These are phyloP conservation scores for Digitaria exilis DNA, from an alignment of 202 grass and related monocot genomes.

Conservation along the genomic window DNA sequence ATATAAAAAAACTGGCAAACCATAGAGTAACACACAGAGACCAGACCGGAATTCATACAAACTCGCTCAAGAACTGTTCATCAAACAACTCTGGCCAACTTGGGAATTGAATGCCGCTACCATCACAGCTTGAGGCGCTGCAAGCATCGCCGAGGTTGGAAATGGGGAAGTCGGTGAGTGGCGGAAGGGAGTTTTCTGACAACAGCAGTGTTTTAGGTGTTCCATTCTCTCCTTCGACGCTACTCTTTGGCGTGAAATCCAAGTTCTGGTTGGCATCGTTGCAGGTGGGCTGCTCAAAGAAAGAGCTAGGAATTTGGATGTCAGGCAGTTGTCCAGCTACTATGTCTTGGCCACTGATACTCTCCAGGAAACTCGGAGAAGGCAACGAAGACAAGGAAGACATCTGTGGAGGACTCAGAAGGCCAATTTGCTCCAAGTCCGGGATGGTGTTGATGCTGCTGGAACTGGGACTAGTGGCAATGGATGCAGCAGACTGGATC, in stretches of 20 bases:
- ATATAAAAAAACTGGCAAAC: constrained; percentile 59
- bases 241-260: constrained; percentile 40
- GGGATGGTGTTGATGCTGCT: constrained; percentile 54
- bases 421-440: constrained; percentile 60
- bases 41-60: constrained; percentile 53
- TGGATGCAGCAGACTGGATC: constrained; percentile 48
- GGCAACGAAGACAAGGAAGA: constrained; percentile 58
- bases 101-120: constrained; percentile 52
- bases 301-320: constrained; percentile 62
- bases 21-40: constrained; percentile 27
- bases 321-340: constrained; percentile 44
- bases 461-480: constrained; percentile 44
- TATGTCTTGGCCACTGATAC: constrained; percentile 43
- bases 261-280: constrained; percentile 42
- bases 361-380: constrained; percentile 48
- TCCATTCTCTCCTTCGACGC: constrained; percentile 36
- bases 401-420: constrained; percentile 60
- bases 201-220: constrained; percentile 46
- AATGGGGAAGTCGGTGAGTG: constrained; percentile 65
- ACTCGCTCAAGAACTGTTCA: constrained; percentile 64
- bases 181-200: constrained; percentile 69
- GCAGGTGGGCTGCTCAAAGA: constrained; percentile 51
- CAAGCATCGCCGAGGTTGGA: constrained; percentile 71
- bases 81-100: constrained; percentile 63
- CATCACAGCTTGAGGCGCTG: constrained; percentile 70